Evolutionary conservation across 139 green algal genomes (phyloP), one percentile per base, ranked within the genome.

Genomic region (Coelastrella sp.): DNA sequence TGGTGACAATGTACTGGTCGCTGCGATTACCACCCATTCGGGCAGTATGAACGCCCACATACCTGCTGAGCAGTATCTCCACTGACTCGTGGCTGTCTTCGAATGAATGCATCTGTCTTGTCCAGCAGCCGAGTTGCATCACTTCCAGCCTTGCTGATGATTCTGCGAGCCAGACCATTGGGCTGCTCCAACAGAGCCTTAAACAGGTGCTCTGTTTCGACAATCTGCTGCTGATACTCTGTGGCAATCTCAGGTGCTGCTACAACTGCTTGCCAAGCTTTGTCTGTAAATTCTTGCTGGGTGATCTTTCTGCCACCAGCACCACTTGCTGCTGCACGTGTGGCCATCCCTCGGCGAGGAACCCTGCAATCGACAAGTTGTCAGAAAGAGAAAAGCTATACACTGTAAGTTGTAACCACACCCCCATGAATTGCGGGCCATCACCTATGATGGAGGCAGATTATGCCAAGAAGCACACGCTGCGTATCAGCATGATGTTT

Each of bases 131-230:
- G 68, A 0, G 91, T 94, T 30, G 93, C 84, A 78, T 99, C 95
- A 35, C 84, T 87, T 30, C 95, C 96, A 9, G 96, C 95, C 89
- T 99, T 98, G 77, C 89, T 85, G 11, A 99, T 9, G 66, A 99
- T 94, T 43, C 95, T 89, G 13, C 91, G 64, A 0, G 95, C 95
- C 76, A 99, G 90, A 2, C 96, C 96, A 66, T 98, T 98, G 50
- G 95, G 92, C 91, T 99, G 96, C 93, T 99, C 96, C 84, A 99
- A 91, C 88, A 99, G 88, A 2, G 95, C 95, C 88, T 99, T 98
- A 32, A 98, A 86, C 84, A 99, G 90, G 91, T 99, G 97, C 92
- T 99, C 97, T 27, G 96, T 98, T 91, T 99, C 97, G 37, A 99
- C 97, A 27, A 99, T 93, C 91, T 98, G 96, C 76, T 99, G 94